A percentile compares a stretch with the other conserved stretches of the same genome.
These are phyloP conservation scores for Termitomyces sp. DNA, from an alignment of 768 basidiomycete species.

Conservation along the genomic window DNA sequence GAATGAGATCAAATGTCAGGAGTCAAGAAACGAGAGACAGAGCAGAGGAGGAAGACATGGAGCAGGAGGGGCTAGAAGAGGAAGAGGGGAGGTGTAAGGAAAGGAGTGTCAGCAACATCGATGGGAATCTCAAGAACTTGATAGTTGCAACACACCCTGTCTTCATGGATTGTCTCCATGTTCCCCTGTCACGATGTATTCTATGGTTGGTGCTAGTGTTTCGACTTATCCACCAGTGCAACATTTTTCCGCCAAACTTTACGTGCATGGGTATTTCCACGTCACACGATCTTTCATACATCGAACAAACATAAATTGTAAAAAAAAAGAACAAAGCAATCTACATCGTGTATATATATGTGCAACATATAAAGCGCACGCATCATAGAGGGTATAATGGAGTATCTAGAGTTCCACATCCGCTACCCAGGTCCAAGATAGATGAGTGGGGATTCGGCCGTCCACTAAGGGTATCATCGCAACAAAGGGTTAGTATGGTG, in stretches of 20 bases:
- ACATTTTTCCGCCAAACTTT: background rate
- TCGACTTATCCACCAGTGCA: too few species aligned
- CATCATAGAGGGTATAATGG: slow-evolving; percentile 8
- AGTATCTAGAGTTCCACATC: slow-evolving; percentile 12
- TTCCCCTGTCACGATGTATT: background rate
- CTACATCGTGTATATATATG: slow-evolving; percentile 3
- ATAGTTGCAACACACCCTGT: background rate
- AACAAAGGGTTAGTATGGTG: slow-evolving; percentile 8
- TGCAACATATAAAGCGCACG: background rate
- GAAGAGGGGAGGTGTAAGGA: background rate
- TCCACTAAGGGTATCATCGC: slow-evolving; percentile 4
- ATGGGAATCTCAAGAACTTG: background rate
- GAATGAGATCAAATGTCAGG: background rate
- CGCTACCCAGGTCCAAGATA: slow-evolving; percentile 11
- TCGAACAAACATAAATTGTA: background rate
- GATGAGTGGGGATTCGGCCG: background rate
- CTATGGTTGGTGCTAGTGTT: too few species aligned
- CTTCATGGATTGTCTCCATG: background rate
- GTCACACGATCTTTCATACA: background rate
- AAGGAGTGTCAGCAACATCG: too few species aligned
- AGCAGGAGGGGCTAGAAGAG: background rate
- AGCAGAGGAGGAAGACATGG: background rate
- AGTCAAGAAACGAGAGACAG: too few species aligned
- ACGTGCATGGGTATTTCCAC: background rate
- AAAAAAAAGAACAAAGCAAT: background rate